A percentile compares a stretch with the other conserved stretches of the same genome.
Conservation (phyloP, 75 land plant species). For the Cunninghamia lanceolata region DNA sequence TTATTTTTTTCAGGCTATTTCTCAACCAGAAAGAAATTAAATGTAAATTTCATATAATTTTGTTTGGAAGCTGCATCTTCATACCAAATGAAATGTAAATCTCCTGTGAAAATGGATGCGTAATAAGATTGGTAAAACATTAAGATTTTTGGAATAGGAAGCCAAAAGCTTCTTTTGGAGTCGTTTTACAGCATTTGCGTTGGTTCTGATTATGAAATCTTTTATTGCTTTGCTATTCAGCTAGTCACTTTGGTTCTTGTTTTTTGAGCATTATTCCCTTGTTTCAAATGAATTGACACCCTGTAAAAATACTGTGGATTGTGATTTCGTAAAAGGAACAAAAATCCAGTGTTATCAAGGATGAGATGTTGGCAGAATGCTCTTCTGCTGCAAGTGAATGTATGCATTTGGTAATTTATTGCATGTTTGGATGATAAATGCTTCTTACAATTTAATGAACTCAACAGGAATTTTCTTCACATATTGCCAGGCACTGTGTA, state of each 20-base stretch:
- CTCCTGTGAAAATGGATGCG: not conserved
- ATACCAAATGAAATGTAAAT: not conserved
- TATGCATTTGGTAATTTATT: no score
- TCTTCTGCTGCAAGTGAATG: no score
- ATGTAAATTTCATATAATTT: not conserved
- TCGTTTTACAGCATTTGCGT: not conserved
- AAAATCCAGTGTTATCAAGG: no score
- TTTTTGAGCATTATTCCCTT: not conserved
- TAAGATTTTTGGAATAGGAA: not conserved
- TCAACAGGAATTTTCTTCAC: no score
- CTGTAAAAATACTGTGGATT: no score
- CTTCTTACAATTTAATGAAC: no score
- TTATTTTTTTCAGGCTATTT: slow-evolving; percentile 1
- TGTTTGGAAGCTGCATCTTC: not conserved
- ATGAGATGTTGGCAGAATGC: no score
- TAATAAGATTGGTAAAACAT: not conserved
- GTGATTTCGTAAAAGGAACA: no score
- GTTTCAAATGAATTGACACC: not conserved
- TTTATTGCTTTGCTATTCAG: not conserved
- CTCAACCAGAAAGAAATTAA: not conserved
- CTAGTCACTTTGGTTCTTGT: not conserved
- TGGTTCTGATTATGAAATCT: not conserved
- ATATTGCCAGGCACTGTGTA: no score
- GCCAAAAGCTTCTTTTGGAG: not conserved
- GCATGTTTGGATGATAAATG: no score